These are phyloP conservation scores for Lycium barbarum DNA, from an alignment of 257 asterid genomes.

Conservation along the genomic window DNA sequence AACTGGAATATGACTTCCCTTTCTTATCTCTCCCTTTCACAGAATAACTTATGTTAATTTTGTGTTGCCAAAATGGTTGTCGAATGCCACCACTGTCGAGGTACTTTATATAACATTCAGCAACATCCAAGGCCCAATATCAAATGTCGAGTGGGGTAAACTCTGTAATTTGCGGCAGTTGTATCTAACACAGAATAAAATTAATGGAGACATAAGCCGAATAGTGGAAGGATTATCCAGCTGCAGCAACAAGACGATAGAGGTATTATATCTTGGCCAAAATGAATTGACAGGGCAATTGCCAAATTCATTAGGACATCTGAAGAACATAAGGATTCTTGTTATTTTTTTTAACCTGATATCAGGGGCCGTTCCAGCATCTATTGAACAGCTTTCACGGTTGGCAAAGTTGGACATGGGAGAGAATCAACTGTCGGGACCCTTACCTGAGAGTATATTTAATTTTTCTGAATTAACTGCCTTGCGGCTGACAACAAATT, in stretches of 20 bases:
- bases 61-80: slow-evolving; percentile 35
- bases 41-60: slow-evolving; percentile 26
- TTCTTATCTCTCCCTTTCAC: slow-evolving; percentile 28
- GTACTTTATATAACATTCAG: slow-evolving; percentile 14
- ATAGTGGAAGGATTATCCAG: background rate
- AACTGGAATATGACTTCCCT: slow-evolving; percentile 30
- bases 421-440: slow-evolving; percentile 21
- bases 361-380: slow-evolving; percentile 8
- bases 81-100: slow-evolving; percentile 27
- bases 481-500: background rate
- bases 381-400: slow-evolving; percentile 17
- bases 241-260: background rate
- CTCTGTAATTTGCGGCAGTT: background rate
- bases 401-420: background rate
- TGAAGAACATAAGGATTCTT: background rate
- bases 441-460: slow-evolving; percentile 18
- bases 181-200: background rate
- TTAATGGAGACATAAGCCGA: background rate
- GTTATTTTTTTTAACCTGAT: background rate
- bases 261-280: background rate
- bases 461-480: background rate
- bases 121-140: slow-evolving; percentile 11
- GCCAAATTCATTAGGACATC: slow-evolving; percentile 19
- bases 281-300: background rate
- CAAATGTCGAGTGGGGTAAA: slow-evolving; percentile 10